These are phyloP conservation scores for Pestalotiopsis sp. DNA, from an alignment of 2,329 filamentous ascomycete species.

Conservation along the genomic window DNA sequence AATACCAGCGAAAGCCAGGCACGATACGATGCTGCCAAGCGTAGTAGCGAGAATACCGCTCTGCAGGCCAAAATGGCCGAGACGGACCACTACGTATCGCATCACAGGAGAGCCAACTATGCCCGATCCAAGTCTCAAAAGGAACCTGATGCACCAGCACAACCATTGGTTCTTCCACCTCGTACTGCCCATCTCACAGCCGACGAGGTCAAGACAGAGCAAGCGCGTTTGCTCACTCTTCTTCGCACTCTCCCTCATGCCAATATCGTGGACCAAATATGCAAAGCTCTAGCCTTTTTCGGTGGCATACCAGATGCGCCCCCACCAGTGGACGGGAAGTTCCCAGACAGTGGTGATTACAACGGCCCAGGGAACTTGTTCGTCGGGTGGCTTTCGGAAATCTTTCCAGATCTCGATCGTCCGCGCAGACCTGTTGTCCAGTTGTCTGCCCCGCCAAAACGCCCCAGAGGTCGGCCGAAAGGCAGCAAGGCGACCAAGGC, in stretches of 20 bases:
- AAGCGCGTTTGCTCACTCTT: conserved; percentile 60
- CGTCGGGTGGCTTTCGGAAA: conserved; percentile 65
- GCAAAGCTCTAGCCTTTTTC: conserved; percentile 65
- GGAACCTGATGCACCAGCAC: conserved; percentile 22
- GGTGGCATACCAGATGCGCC: conserved; percentile 61
- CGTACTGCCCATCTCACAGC: conserved; percentile 35
- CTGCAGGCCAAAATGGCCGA: conserved; percentile 60
- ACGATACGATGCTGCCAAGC: conserved; percentile 58
- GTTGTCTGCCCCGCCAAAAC: conserved; percentile 35
- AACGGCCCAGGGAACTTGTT: conserved; percentile 63
- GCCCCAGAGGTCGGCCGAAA: conserved; percentile 57
- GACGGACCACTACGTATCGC: conserved; percentile 55
- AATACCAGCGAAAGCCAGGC: conserved; percentile 48
- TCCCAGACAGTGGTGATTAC: conserved; percentile 57
- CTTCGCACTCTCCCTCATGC: conserved; percentile 58
- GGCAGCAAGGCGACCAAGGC: conserved; percentile 55
- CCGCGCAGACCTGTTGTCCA: conserved; percentile 26
- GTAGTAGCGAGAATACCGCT: conserved; percentile 64
- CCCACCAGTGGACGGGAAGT: conserved; percentile 50
- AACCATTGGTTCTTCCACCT: conserved; percentile 6
- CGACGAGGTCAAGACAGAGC: conserved; percentile 59
- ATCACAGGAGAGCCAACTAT: conserved; percentile 44
- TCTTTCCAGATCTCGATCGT: conserved; percentile 54
- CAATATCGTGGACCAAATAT: conserved; percentile 63
- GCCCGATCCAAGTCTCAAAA: conserved; percentile 30